These are phyloP conservation scores for Vaccinium myrtillus DNA, from an alignment of 148 eudicot genomes.

Conservation along the genomic window DNA sequence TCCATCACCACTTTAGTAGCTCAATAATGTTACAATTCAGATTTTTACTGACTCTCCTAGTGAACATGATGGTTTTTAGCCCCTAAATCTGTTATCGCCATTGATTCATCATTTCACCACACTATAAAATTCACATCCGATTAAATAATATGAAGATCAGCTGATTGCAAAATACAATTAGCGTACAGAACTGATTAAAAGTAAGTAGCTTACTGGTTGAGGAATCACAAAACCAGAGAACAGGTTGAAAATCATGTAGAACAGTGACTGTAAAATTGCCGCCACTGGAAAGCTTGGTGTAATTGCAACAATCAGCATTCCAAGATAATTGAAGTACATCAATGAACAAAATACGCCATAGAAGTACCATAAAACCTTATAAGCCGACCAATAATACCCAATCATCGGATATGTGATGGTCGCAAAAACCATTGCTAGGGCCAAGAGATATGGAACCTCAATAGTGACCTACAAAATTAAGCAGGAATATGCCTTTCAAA, in stretches of 20 bases:
- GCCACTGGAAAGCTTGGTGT: constrained; percentile 36
- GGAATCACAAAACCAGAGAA: constrained; percentile 71
- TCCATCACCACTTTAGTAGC: neutral
- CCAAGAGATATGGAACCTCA: constrained; percentile 66
- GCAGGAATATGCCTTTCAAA: too few species aligned
- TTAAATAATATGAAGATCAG: neutral
- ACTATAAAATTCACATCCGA: neutral
- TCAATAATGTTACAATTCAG: neutral
- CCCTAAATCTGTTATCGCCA: neutral
- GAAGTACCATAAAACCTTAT: neutral
- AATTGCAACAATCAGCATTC: constrained; percentile 61
- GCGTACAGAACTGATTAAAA: neutral
- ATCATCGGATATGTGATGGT: constrained; percentile 4
- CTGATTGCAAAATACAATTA: neutral
- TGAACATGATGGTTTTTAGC: neutral
- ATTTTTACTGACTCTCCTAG: neutral
- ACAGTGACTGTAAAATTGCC: constrained; percentile 39
- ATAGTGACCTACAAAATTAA: constrained; percentile 11
- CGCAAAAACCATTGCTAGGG: constrained; percentile 47
- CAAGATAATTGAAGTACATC: constrained; percentile 59
- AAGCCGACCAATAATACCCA: constrained; percentile 2
- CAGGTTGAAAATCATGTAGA: constrained; percentile 51
- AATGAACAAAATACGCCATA: constrained; percentile 40
- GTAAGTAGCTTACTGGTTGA: constrained; percentile 50
- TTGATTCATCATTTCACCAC: neutral